Evolutionary conservation across 1,284 basidiomycete genomes (phyloP), one percentile per base, ranked within the genome.

Genomic region (Cryptococcus deneoformans): DNA sequence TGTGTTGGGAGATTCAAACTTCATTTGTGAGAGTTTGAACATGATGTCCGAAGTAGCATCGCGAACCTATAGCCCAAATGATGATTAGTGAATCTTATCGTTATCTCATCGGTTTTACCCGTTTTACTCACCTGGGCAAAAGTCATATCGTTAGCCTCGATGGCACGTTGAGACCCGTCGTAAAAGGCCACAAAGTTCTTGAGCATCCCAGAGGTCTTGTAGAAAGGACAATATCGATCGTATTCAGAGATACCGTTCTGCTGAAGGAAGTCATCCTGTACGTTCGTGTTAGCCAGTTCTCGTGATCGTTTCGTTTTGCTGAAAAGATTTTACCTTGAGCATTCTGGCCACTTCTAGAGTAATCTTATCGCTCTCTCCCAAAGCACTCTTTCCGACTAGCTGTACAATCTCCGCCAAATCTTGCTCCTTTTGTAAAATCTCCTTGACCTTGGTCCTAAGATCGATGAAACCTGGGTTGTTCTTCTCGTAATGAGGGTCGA

Each of bases 211-310:
- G 86, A 88, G 49, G 95, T 95, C 86, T 95, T 95, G 86, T 93
- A 94, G 84, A 99, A 98, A 29, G 96, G 96, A 73, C 96, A 99
- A 82, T 70, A 98, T 56, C 92, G 86, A 78, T 98, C 95, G 75
- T 97, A 98, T 76, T 93, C 90, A 76, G 90, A 92, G 84, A 98
- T 97, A 73, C 96, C 96, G 74, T 99, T 98, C 80, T 99, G 95
- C 78, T 97, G 94, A 73, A 99, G 80, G 82, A 96, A 99, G 79
- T 99, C 96, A 69, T 97, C 91, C 81, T 93, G 94, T 66, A 34
- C 14, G 36, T 8, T 10, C 3, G 44, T 14, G 16, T 92, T 87
- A 43, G 20, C 46, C 39, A 43, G 53, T 35, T 10, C 6, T 6
- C 29, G 29, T 12, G n/a, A 38, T 35, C 36, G 49, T 29, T 4